Conservation (phyloP, 1,139 yeast genomes). For the Taphrina pruni region DNA sequence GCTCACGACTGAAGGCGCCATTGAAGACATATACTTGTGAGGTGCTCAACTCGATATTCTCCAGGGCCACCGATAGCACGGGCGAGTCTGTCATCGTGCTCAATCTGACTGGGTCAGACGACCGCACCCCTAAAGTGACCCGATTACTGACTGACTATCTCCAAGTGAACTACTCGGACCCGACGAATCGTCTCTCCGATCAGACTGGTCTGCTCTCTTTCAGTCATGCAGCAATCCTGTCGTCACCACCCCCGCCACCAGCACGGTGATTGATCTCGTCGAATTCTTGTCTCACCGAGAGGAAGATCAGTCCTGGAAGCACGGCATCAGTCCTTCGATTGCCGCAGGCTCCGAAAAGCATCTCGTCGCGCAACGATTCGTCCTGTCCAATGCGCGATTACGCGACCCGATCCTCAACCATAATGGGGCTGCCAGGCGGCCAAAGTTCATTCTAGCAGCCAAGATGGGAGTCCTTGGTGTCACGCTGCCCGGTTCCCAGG, state of each 20-base stretch:
- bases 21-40: background rate
- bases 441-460: background rate
- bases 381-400: conserved; percentile 9
- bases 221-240: background rate
- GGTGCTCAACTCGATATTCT: conserved; percentile 1
- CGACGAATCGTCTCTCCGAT: background rate
- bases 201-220: background rate
- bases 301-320: conserved; percentile 11
- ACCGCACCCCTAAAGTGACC: no score
- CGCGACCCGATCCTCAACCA: background rate
- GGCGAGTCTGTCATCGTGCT: background rate
- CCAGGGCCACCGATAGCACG: background rate
- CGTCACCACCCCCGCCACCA: no score
- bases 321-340: conserved; percentile 21
- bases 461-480: conserved; percentile 11
- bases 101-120: conserved; percentile 12
- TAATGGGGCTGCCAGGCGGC: background rate
- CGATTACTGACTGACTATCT: no score
- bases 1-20: background rate
- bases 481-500: conserved; percentile 1
- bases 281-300: conserved; percentile 6
- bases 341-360: background rate
- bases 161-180: background rate
- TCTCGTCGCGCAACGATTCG: conserved; percentile 15
- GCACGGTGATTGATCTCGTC: background rate